Evolutionary conservation across 148 eudicot genomes (phyloP).

Genomic region (Vaccinium macrocarpon): DNA sequence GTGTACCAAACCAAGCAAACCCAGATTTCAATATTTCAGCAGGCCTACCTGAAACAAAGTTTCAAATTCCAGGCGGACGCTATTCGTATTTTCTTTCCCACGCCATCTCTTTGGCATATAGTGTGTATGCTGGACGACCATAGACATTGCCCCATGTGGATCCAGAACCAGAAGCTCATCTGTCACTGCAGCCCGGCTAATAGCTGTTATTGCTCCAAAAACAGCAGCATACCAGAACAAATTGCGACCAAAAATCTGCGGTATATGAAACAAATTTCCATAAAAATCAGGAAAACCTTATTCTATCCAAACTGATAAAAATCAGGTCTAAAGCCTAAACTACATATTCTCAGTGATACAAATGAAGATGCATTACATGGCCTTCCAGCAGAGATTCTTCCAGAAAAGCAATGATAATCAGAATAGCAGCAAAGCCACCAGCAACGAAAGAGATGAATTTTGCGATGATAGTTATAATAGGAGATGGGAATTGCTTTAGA

Average conservation of each 20-base stretch:
- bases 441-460: conserved; percentile 87
- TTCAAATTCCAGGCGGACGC: conserved; percentile 72
- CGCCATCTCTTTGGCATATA: conserved; percentile 97
- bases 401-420: conserved; percentile 83
- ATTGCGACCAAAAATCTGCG: conserved; percentile 93
- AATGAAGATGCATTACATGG: conserved; percentile 65
- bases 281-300: not conserved
- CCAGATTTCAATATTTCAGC: conserved; percentile 6
- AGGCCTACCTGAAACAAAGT: conserved; percentile 80
- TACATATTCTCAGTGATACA: not conserved
- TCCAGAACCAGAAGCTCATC: conserved; percentile 85
- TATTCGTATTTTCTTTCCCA: conserved; percentile 74
- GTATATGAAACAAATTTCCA: conserved; percentile 11
- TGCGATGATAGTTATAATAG: conserved; percentile 71
- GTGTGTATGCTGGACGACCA: conserved; percentile 81
- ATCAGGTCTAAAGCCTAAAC: conserved; percentile 13
- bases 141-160: conserved; percentile 82
- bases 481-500: conserved; percentile 91
- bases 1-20: not conserved
- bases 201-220: conserved; percentile 87
- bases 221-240: conserved; percentile 98
- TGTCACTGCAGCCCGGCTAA: conserved; percentile 74
- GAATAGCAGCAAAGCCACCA: conserved; percentile 93
- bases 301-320: not conserved
- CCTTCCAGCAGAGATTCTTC: conserved; percentile 98